Evolutionary conservation across 1,139 yeast genomes (phyloP).

Genomic region (Yamadazyma dushanensis): DNA sequence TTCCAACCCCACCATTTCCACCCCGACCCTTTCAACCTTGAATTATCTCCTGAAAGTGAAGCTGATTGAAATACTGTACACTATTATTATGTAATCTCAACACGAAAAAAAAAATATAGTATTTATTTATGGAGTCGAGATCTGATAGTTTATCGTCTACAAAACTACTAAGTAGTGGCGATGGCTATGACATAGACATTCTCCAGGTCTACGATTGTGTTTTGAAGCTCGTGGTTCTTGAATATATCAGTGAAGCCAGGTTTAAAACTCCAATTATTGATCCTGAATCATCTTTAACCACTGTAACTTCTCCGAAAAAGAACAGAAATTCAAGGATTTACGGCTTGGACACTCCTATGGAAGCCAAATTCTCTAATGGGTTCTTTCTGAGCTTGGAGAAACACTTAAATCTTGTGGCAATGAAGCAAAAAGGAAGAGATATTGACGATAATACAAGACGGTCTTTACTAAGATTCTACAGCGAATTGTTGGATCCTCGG

Average conservation of each 20-base stretch:
- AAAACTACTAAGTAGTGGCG: conserved; percentile 21
- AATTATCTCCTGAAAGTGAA: conserved; percentile 2
- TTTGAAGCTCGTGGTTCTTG: conserved; percentile 51
- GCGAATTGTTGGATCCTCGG: conserved; percentile 55
- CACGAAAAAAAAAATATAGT: background rate
- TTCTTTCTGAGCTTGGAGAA: conserved; percentile 48
- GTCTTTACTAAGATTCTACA: conserved; percentile 59
- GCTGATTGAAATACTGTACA: conserved; percentile 1
- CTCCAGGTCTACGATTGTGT: conserved; percentile 39
- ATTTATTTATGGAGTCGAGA: conserved; percentile 3
- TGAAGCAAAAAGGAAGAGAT: conserved; percentile 43
- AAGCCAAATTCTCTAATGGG: conserved; percentile 45
- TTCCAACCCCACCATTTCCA: background rate
- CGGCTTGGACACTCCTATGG: conserved; percentile 12
- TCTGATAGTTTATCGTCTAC: conserved; percentile 25
- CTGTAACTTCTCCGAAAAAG: conserved; percentile 12
- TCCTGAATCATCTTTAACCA: conserved; percentile 5
- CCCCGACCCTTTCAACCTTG: background rate
- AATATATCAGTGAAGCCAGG: conserved; percentile 59
- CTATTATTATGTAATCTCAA: background rate
- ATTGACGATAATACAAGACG: conserved; percentile 42
- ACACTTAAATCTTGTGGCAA: conserved; percentile 53
- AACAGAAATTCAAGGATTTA: conserved; percentile 16
- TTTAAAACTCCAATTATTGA: conserved; percentile 43
- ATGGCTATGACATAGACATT: conserved; percentile 27